Conservation (phyloP, 768 basidiomycete genomes). For the Termitomyces sp. region DNA sequence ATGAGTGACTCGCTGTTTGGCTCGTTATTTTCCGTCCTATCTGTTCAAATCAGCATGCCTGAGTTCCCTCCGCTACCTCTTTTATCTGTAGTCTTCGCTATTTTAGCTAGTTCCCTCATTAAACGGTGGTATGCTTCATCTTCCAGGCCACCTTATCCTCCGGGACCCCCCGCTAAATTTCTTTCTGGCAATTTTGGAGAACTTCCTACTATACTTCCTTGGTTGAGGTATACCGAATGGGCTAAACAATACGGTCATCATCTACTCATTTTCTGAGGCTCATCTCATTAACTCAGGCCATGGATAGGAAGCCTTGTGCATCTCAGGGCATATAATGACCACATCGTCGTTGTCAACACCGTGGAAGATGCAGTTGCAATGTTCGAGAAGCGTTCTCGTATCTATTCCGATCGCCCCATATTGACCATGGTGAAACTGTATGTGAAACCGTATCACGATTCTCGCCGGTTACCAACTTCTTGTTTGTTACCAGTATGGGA, state of each 20-base stretch:
- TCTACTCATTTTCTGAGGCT: background rate
- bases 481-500: conserved; percentile 20
- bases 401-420: conserved; percentile 22
- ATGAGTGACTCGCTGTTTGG: too few species aligned
- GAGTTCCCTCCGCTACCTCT: too few species aligned
- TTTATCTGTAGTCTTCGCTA: too few species aligned
- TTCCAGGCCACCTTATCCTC: background rate
- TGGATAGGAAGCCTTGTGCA: background rate
- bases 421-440: conserved; percentile 17
- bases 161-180: background rate
- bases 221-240: background rate
- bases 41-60: too few species aligned
- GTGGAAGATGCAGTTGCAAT: conserved; percentile 12
- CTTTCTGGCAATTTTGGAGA: background rate
- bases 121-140: background rate
- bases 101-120: background rate
- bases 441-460: too few species aligned
- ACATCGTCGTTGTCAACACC: background rate
- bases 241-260: background rate
- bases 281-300: too few species aligned
- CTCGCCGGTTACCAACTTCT: too few species aligned
- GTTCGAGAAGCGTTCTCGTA: conserved; percentile 20
- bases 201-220: background rate
- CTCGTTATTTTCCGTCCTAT: too few species aligned
- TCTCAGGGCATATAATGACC: background rate